phyloP scores from a whole-genome alignment of 2,329 filamentous ascomycete genomes.

The Diaporthe humulicola region DNA sequence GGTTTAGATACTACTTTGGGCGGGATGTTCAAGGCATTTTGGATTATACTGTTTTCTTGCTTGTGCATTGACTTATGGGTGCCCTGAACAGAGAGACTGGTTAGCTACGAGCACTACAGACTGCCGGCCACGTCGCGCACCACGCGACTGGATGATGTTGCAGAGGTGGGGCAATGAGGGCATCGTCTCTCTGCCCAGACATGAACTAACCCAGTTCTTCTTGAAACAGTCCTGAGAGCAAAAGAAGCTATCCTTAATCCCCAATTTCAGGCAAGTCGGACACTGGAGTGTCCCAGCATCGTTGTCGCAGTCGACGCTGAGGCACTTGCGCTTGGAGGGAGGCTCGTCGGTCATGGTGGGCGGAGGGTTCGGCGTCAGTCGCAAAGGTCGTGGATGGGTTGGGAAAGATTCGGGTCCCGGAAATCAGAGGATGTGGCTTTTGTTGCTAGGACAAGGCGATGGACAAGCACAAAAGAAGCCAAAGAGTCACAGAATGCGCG shows the following conservation, averaged over 20 bases:
- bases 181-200: not conserved
- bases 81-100: slow-evolving; percentile 62
- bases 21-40: slow-evolving; percentile 71
- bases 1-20: slow-evolving; percentile 91
- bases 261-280: slow-evolving; percentile 92
- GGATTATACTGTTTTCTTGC: slow-evolving; percentile 80
- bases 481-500: not conserved
- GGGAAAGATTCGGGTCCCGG: not conserved
- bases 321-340: slow-evolving; percentile 76
- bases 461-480: not conserved
- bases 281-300: slow-evolving; percentile 90
- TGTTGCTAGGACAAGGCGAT: not conserved
- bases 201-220: slow-evolving; percentile 89
- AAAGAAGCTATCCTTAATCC: slow-evolving; percentile 91
- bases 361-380: slow-evolving; percentile 13
- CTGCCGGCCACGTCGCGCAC: not conserved
- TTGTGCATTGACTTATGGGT: slow-evolving; percentile 90
- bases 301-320: slow-evolving; percentile 87
- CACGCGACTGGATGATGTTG: not conserved
- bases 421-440: not conserved
- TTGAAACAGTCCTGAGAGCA: slow-evolving; percentile 99
- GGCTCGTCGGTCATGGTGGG: slow-evolving; percentile 63
- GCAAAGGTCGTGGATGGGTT: not conserved
- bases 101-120: slow-evolving; percentile 37
- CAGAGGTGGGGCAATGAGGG: slow-evolving; percentile 5